Evolutionary conservation across 768 basidiomycete genomes (phyloP).

Genomic region (Wakefieldia striispora): DNA sequence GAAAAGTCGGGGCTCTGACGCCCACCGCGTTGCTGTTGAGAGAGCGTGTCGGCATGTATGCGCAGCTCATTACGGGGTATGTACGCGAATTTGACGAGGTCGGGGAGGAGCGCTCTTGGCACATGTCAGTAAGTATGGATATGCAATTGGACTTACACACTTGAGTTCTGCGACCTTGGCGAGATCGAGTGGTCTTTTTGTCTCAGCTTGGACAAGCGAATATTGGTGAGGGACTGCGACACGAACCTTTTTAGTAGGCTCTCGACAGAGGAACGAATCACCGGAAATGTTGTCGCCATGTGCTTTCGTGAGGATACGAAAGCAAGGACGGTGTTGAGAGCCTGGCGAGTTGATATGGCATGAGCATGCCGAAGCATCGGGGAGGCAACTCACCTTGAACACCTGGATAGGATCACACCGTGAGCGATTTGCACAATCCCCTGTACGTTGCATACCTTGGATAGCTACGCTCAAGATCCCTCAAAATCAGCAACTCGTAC

Average conservation of each 20-base stretch:
- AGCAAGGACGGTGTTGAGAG: slow-evolving; percentile 84
- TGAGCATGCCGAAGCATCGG: not conserved
- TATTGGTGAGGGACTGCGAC: not conserved
- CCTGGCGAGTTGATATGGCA: slow-evolving; percentile 40
- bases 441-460: slow-evolving; percentile 45
- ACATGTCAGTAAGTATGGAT: not conserved
- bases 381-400: slow-evolving; percentile 36
- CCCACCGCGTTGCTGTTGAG: slow-evolving; percentile 22
- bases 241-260: slow-evolving; percentile 66
- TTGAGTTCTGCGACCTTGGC: slow-evolving; percentile 79
- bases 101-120: slow-evolving; percentile 73
- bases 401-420: slow-evolving; percentile 29
- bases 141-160: slow-evolving; percentile 34
- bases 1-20: slow-evolving; percentile 44
- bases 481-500: not conserved
- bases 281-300: slow-evolving; percentile 75
- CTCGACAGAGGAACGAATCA: slow-evolving; percentile 78
- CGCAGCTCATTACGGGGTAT: slow-evolving; percentile 62
- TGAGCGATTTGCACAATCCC: not conserved
- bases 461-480: slow-evolving; percentile 39
- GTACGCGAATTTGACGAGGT: slow-evolving; percentile 80
- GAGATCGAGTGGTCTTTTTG: slow-evolving; percentile 74
- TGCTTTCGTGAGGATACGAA: slow-evolving; percentile 82
- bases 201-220: not conserved
- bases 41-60: slow-evolving; percentile 42